Evolutionary conservation across 2,329 filamentous ascomycete genomes (phyloP).

Genomic region (Drechslerella coelobrocha): DNA sequence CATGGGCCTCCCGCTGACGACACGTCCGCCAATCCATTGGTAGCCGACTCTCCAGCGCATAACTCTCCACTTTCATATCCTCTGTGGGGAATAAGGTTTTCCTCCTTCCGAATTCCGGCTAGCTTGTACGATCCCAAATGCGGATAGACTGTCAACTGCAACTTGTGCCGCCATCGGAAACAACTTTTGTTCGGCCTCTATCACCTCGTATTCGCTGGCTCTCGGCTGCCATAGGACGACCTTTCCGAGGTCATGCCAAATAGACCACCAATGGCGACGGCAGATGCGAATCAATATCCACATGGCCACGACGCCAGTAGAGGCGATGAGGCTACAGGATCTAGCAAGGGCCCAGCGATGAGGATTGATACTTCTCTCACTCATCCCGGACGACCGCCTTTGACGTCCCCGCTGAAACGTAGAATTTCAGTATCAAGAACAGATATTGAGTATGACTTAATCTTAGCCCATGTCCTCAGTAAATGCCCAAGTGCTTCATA

Average conservation of each 20-base stretch:
- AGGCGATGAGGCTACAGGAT: slow-evolving; percentile 8
- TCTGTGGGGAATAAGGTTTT: not conserved
- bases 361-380: slow-evolving; percentile 37
- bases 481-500: not conserved
- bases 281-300: slow-evolving; percentile 20
- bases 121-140: slow-evolving; percentile 27
- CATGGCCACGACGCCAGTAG: slow-evolving; percentile 1
- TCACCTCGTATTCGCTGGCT: slow-evolving; percentile 5
- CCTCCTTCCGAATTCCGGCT: not conserved
- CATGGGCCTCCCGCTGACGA: not conserved
- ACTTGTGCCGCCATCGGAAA: not conserved
- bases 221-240: not conserved
- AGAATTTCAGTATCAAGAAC: slow-evolving; percentile 30
- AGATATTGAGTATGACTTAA: slow-evolving; percentile 35
- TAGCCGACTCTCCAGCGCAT: not conserved
- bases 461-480: not conserved
- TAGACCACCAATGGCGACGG: slow-evolving; percentile 14
- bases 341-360: slow-evolving; percentile 14
- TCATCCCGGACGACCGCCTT: slow-evolving; percentile 22
- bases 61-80: not conserved
- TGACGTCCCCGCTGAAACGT: slow-evolving; percentile 36
- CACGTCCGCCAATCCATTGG: not conserved
- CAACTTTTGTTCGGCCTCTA: not conserved
- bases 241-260: slow-evolving; percentile 10
- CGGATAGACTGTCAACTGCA: slow-evolving; percentile 11